These are phyloP conservation scores for Trypanosoma avium DNA, from an alignment of 208 protist genomes.

Conservation along the genomic window DNA sequence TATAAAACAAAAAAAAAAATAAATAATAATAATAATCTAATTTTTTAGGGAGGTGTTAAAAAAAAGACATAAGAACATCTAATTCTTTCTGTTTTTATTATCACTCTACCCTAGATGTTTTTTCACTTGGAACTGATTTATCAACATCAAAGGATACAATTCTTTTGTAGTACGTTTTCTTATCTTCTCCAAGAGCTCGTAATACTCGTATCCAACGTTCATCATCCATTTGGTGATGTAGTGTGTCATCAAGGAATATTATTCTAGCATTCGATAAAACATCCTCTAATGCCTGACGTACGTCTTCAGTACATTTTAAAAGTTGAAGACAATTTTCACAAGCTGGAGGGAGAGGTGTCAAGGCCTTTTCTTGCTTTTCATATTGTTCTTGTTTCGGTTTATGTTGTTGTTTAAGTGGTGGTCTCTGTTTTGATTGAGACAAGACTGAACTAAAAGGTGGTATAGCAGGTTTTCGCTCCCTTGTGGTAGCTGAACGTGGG, in stretches of 20 bases:
- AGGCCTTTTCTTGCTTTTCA: background rate
- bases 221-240: constrained; percentile 66
- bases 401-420: background rate
- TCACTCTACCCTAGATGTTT: background rate
- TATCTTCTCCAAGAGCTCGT: constrained; percentile 38
- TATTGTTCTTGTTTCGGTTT: background rate
- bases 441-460: background rate
- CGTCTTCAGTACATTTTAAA: constrained; percentile 13
- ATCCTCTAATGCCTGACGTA: constrained; percentile 30
- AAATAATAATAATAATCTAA: background rate
- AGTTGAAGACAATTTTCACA: constrained; percentile 22
- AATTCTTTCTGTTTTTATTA: background rate
- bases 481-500: constrained; percentile 7
- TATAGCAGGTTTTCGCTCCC: background rate
- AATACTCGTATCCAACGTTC: constrained; percentile 61
- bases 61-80: background rate
- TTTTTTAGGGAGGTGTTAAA: too few species aligned
- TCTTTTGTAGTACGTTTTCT: constrained; percentile 19
- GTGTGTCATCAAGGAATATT: constrained; percentile 54
- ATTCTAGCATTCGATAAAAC: constrained; percentile 46
- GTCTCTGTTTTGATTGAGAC: background rate
- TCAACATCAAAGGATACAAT: background rate
- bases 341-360: background rate
- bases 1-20: background rate
- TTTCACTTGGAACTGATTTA: background rate